Evolutionary conservation across 441 rosid genomes (phyloP), one percentile per base, ranked within the genome.

Genomic region (Raphanus hybrid): DNA sequence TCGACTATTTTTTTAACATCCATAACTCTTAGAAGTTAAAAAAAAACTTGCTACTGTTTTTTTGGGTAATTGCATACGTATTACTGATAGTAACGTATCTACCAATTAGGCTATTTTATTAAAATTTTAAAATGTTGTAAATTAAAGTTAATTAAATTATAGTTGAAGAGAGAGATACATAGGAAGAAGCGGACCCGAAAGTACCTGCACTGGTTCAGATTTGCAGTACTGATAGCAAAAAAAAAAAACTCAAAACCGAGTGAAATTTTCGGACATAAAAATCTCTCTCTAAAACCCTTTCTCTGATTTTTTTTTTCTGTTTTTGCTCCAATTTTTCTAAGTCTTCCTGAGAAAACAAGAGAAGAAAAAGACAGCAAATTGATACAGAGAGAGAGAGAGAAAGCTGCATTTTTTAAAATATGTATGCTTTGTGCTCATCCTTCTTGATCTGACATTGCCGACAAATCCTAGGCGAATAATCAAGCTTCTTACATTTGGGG

Each of bases 361-460:
- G 67, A 50, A 65, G 79, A 74, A 75, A 79, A 70, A 75, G 79
- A 77, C 79, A 64, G 54, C 43, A 27, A 64, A 74, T 5, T 15
- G 70, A 75, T 7, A 66, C 50, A 74, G 57, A 74, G 70, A 76
- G 1, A 57, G 62, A 64, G 0, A 54, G 41, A 50, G 5, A 71
- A 68, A 73, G 67, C 55, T 71, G 61, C 82, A 58, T 71, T 67
- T 66, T 78, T 37, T 69, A n/a, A 27, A 8, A 41, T 11, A 39
- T 59, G 64, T 63, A 59, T 62, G 71, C 71, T 71, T 45, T 66
- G 23, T 57, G 64, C 52, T 78, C 18, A 3, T 71, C 48, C 52
- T 77, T 64, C 82, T 77, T 85, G 91, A 88, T 90, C 92, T 85
- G 81, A 83, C 80, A 76, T 60, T 71, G 61, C 79, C 72, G 78